Conservation (phyloP, 2,329 filamentous ascomycete genomes). For the Teratosphaeria viscida region DNA sequence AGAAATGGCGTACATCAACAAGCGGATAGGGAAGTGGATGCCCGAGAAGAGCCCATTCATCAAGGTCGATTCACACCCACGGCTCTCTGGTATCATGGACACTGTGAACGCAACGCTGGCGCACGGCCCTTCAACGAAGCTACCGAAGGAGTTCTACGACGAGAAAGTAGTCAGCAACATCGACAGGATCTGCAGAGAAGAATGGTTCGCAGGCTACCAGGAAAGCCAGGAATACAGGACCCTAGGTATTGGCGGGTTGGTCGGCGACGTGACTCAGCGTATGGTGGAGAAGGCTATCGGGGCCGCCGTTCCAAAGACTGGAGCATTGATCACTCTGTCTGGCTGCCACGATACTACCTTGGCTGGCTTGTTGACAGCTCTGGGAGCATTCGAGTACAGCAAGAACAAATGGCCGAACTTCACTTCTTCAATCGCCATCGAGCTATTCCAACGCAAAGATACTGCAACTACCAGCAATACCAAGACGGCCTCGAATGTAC, state of each 20-base stretch:
- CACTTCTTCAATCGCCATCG: slow-evolving; percentile 82
- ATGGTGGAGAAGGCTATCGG: slow-evolving; percentile 35
- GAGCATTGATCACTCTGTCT: slow-evolving; percentile 60
- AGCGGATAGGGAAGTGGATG: slow-evolving; percentile 75
- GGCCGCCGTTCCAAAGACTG: slow-evolving; percentile 25
- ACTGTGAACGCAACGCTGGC: slow-evolving; percentile 81
- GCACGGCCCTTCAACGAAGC: slow-evolving; percentile 66
- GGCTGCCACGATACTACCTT: slow-evolving; percentile 94
- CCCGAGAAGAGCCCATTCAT: slow-evolving; percentile 55
- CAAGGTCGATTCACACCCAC: slow-evolving; percentile 72
- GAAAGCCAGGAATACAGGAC: slow-evolving; percentile 81
- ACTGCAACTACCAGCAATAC: slow-evolving; percentile 10
- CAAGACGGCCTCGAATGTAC: slow-evolving; percentile 16
- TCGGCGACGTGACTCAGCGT: slow-evolving; percentile 65
- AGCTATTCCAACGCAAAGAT: slow-evolving; percentile 60
- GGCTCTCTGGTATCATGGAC: slow-evolving; percentile 86
- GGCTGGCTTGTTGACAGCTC: slow-evolving; percentile 62
- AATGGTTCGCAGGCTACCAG: slow-evolving; percentile 83
- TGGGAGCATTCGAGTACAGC: slow-evolving; percentile 63
- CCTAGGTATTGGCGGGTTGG: slow-evolving; percentile 72
- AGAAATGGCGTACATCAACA: slow-evolving; percentile 77
- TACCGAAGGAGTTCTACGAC: slow-evolving; percentile 85
- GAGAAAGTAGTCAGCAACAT: slow-evolving; percentile 57
- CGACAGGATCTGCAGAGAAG: slow-evolving; percentile 66
- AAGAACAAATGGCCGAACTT: slow-evolving; percentile 77